A percentile compares a stretch with the other conserved stretches of the same genome.
phyloP scores from a whole-genome alignment of 1,139 yeast genomes.

The Debaryomycetaceae sp. region DNA sequence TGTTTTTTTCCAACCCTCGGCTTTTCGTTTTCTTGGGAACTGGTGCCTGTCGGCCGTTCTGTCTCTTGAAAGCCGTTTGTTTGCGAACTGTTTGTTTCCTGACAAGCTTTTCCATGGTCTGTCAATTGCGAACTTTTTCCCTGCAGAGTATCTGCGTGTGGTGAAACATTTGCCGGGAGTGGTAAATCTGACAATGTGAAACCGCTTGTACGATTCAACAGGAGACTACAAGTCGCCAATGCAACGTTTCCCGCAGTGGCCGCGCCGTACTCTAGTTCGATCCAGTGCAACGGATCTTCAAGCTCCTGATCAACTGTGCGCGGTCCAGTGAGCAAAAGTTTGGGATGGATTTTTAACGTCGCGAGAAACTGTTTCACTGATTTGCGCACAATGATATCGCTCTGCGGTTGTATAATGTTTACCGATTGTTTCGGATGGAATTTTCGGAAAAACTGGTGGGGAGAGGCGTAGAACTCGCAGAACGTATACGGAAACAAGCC shows the following conservation, averaged over 20 bases:
- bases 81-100: no score
- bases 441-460: not conserved
- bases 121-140: no score
- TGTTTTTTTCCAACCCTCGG: no score
- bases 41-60: no score
- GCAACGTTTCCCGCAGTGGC: not conserved
- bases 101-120: no score
- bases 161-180: no score
- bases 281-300: slow-evolving; percentile 25
- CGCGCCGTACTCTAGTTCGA: not conserved
- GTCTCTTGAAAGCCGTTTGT: no score
- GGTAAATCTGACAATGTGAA: no score
- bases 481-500: not conserved
- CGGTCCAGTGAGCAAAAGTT: not conserved
- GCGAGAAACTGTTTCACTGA: not conserved
- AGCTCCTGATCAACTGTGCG: not conserved
- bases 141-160: no score
- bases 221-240: no score
- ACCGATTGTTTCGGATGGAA: not conserved
- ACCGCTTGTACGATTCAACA: no score
- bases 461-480: not conserved
- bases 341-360: not conserved
- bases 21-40: no score
- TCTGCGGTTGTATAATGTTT: not conserved
- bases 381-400: not conserved